phyloP scores from a whole-genome alignment of 495 filamentous ascomycete genomes.

The Sporormia fimetaria region DNA sequence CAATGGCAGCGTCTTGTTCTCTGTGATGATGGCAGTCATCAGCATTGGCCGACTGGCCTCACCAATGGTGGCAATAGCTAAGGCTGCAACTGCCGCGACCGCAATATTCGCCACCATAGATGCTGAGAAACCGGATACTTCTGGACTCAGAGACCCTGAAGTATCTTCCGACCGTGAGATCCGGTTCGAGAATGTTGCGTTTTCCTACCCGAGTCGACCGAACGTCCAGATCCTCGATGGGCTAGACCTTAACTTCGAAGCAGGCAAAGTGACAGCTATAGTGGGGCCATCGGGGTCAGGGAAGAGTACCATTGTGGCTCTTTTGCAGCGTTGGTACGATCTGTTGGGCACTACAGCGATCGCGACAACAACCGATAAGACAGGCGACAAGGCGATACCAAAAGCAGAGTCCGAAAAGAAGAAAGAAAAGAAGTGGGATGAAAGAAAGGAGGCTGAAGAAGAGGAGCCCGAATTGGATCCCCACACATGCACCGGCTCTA shows the following conservation, averaged over 20 bases:
- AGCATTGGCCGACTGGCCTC: slow-evolving; percentile 12
- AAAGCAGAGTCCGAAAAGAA: slow-evolving; percentile 5
- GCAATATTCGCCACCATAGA: slow-evolving; percentile 26
- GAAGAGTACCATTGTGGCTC: slow-evolving; percentile 27
- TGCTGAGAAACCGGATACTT: slow-evolving; percentile 19
- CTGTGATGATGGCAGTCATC: slow-evolving; percentile 23
- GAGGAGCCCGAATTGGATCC: slow-evolving; percentile 3
- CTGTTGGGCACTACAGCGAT: slow-evolving; percentile 5
- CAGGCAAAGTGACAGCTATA: slow-evolving; percentile 29
- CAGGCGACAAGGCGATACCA: background rate
- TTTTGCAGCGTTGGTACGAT: slow-evolving; percentile 27
- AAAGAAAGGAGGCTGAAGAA: slow-evolving; percentile 1
- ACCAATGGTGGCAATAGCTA: slow-evolving; percentile 24
- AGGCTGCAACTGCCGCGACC: slow-evolving; percentile 22
- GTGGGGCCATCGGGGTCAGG: slow-evolving; percentile 30
- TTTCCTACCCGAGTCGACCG: slow-evolving; percentile 27
- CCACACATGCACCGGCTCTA: slow-evolving; percentile 20
- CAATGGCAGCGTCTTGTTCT: slow-evolving; percentile 21
- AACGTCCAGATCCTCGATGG: slow-evolving; percentile 25
- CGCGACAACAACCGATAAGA: slow-evolving; percentile 1
- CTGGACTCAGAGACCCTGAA: slow-evolving; percentile 24
- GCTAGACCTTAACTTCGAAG: slow-evolving; percentile 16
- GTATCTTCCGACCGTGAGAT: slow-evolving; percentile 22
- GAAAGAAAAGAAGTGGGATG: background rate
- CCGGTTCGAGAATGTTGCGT: slow-evolving; percentile 21